phyloP scores from a whole-genome alignment of 2,329 filamentous ascomycete species.

The Colletotrichum orchidophilum region DNA sequence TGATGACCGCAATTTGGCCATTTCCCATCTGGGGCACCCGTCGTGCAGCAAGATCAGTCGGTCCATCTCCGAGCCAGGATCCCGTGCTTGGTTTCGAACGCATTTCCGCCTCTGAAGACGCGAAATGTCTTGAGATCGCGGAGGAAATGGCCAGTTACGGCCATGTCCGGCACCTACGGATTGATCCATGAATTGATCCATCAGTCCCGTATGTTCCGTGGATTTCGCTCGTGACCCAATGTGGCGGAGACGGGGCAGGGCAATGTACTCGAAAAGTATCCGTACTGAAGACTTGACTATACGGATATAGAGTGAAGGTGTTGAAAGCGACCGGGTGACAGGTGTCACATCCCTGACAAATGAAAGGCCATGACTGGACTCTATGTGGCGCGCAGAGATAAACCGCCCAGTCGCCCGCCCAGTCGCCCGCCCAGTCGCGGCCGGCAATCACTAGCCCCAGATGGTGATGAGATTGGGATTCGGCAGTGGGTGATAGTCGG shows the following conservation, averaged over 20 bases:
- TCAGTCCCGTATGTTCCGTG: background rate
- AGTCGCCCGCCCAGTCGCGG: slow-evolving; percentile 1
- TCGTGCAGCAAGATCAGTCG: background rate
- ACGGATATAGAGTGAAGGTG: background rate
- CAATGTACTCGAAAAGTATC: background rate
- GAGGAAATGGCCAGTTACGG: background rate
- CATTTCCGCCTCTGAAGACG: slow-evolving; percentile 7
- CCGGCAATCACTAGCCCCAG: slow-evolving; percentile 25
- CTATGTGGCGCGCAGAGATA: background rate
- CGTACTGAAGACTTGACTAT: background rate
- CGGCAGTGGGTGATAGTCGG: slow-evolving; percentile 15
- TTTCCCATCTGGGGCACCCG: slow-evolving; percentile 1
- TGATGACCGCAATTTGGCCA: slow-evolving; percentile 15
- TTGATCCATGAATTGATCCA: too few relatives aligned
- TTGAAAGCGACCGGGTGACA: background rate
- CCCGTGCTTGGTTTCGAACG: slow-evolving; percentile 25
- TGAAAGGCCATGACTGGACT: slow-evolving; percentile 1
- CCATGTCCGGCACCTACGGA: background rate
- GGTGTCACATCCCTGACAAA: slow-evolving; percentile 12
- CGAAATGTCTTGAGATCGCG: slow-evolving; percentile 5
- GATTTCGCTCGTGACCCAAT: background rate
- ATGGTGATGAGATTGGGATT: slow-evolving; percentile 5
- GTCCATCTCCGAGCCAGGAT: slow-evolving; percentile 20
- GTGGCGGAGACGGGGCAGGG: background rate
- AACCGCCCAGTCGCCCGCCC: slow-evolving; percentile 1